A percentile compares a stretch with the other conserved stretches of the same genome.
These are phyloP conservation scores for Trametes villosa DNA, from an alignment of 768 basidiomycete genomes.

Conservation along the genomic window DNA sequence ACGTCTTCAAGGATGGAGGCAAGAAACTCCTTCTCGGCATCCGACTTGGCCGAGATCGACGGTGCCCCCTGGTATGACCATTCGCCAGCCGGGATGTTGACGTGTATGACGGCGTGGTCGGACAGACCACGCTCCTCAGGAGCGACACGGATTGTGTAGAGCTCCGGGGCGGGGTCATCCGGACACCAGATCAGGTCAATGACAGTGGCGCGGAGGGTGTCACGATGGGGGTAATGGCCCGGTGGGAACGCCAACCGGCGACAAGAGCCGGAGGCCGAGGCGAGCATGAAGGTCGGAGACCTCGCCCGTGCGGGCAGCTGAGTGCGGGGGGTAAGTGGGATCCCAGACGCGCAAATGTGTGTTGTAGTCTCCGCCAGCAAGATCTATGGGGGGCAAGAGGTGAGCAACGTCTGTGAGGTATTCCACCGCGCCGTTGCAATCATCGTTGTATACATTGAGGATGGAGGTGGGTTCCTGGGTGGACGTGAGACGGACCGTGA, in stretches of 20 bases:
- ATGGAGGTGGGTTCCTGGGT: neutral
- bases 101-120: slow-evolving; percentile 7
- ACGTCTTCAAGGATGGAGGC: neutral
- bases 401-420: neutral
- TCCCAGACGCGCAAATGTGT: neutral
- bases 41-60: no score
- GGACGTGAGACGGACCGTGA: neutral
- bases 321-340: neutral
- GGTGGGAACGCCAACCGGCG: neutral
- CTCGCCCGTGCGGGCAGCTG: neutral
- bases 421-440: neutral
- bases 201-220: neutral
- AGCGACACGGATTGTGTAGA: neutral
- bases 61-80: slow-evolving; percentile 2
- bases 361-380: slow-evolving; percentile 5
- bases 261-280: neutral
- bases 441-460: slow-evolving; percentile 2
- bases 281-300: slow-evolving; percentile 1
- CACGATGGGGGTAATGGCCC: neutral
- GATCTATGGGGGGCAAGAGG: neutral
- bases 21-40: neutral
- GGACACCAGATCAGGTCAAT: slow-evolving; percentile 4
- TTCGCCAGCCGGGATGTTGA: neutral
- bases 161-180: neutral
- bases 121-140: slow-evolving; percentile 4